Evolutionary conservation across 306 rosid genomes (phyloP), one percentile per base, ranked within the genome.

Genomic region (Vicia faba): DNA sequence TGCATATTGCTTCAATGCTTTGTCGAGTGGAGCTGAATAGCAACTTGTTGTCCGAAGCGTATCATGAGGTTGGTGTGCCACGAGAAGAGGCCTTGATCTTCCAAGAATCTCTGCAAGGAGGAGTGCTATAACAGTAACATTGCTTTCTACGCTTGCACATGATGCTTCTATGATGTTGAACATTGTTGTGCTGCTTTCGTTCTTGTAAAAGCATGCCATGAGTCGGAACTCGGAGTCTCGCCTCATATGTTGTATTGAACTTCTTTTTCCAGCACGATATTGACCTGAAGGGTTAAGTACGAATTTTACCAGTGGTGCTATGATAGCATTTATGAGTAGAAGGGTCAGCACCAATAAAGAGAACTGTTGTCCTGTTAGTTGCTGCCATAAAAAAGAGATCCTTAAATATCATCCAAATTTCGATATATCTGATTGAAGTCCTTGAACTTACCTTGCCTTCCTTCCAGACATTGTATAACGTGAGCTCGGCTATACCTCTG

Each of bases 151-250:
- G 18, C 83, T 71, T 35, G 96, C 95, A 76, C 76, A 57, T 14
- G 96, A 83, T 18, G 79, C 87, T 68, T 87, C 89, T 12, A 87
- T 58, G 33, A 87, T 61, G 73, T 85, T 87, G 13, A 87, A 40
- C 29, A 81, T 19, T 23, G 86, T 75, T n/a, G 85, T 77, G n/a
- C 85, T 65, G 33, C 40, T 73, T 5, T 87, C 95, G 0, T 43
- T 68, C 54, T 71, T 49, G 56, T 80, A 80, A 16, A 87, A 50
- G 75, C 96, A 80, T 10, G 78, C 80, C 79, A 89, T 66, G 58
- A 89, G 46, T 74, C 83, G 70, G 14, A 85, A 78, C 62, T 82
- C 91, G 0, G 83, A 11, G 0, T 85, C 80, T 7, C 61, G 67
- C 69, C 61, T 83, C 4, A 40, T 48, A 33, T 89, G 84, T 55